phyloP scores from a whole-genome alignment of 345 rosid genomes.

The Eucalyptus polybractea region DNA sequence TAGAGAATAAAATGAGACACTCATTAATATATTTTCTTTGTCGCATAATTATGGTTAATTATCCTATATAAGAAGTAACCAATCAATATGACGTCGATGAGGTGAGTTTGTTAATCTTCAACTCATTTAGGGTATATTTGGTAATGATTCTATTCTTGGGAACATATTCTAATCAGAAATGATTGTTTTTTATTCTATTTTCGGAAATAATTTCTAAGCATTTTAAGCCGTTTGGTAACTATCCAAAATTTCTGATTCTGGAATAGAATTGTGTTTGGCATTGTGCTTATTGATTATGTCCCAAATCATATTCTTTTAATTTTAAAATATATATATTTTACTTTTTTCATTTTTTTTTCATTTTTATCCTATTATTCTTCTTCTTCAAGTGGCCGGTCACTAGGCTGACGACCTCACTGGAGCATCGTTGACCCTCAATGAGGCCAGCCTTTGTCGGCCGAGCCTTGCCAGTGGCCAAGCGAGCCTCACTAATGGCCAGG shows the following conservation, averaged over 20 bases:
- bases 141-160: fast-evolving
- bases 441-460: fast-evolving
- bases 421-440: no score
- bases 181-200: no score
- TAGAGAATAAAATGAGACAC: not conserved
- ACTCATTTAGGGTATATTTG: not conserved
- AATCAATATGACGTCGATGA: not conserved
- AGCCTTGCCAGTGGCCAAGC: fast-evolving
- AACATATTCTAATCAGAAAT: fast-evolving
- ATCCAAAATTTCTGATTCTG: fast-evolving
- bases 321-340: no score
- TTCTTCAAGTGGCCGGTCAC: no score
- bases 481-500: no score
- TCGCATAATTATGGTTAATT: not conserved
- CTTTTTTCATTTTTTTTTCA: no score
- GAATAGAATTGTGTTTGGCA: no score
- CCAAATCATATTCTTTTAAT: no score
- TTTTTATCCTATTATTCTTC: no score
- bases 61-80: not conserved
- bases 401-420: fast-evolving
- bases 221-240: no score
- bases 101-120: not conserved
- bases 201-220: no score
- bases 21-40: not conserved
- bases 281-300: no score